Conservation (phyloP, 129 eudicot genomes). For the Flaveria bidentis region DNA sequence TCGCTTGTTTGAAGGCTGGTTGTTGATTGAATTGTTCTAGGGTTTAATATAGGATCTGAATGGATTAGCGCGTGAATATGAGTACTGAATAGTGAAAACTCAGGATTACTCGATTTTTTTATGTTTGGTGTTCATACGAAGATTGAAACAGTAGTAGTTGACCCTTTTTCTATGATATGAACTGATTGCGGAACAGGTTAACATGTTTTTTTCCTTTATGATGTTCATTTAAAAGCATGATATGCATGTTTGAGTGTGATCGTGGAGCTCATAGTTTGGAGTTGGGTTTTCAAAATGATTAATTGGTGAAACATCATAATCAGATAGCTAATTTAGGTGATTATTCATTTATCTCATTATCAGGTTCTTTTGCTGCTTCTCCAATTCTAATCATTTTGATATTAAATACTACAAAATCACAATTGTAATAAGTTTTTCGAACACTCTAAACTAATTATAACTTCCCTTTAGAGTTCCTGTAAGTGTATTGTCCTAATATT, state of each 20-base stretch:
- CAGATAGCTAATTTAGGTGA: not conserved
- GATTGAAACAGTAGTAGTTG: constrained; percentile 20
- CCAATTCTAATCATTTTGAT: not conserved
- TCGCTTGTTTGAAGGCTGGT: constrained; percentile 13
- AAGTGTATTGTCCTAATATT: not conserved
- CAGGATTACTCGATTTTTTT: not conserved
- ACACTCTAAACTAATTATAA: constrained; percentile 1
- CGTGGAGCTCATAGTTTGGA: constrained; percentile 14
- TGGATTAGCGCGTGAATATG: constrained; percentile 4
- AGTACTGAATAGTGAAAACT: not conserved
- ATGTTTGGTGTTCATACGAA: not conserved
- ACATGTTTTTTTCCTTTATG: not conserved
- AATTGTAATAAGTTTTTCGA: not conserved
- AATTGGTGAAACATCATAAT: not conserved
- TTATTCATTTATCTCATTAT: not conserved
- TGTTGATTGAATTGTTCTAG: not conserved
- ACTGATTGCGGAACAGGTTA: constrained; percentile 13
- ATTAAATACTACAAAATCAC: not conserved
- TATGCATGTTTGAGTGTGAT: not conserved
- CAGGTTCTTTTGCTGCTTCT: not conserved
- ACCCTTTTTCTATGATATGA: constrained; percentile 7
- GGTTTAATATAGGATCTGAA: not conserved
- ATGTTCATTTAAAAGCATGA: not conserved
- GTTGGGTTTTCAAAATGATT: not conserved
- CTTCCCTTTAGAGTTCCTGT: not conserved